These are phyloP conservation scores for Nitzschia palea DNA, from an alignment of 108 stramenopile species.

Conservation along the genomic window DNA sequence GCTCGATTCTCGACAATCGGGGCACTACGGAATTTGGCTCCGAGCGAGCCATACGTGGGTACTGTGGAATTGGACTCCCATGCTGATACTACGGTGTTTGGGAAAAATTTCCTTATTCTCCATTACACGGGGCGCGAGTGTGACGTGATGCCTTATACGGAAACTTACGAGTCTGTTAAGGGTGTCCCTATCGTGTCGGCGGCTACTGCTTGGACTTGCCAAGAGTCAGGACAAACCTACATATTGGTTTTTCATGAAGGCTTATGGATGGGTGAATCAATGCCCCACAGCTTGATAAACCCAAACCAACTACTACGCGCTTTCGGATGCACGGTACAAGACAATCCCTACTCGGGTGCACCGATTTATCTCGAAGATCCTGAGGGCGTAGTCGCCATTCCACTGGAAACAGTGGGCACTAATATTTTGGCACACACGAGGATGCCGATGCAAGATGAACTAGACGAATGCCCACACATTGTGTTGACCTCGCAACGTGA, in stretches of 20 bases:
- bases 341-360: not conserved
- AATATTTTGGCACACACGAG: not conserved
- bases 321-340: not conserved
- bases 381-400: not conserved
- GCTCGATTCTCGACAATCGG: too few relatives aligned
- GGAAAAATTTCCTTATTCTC: not conserved
- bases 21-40: too few relatives aligned
- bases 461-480: too few relatives aligned
- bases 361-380: not conserved
- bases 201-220: not conserved
- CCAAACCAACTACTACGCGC: constrained; percentile 17
- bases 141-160: not conserved
- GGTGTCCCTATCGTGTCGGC: not conserved
- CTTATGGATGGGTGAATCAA: not conserved
- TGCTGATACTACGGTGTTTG: not conserved
- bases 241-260: not conserved
- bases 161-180: not conserved
- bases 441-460: too few relatives aligned
- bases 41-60: too few relatives aligned
- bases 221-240: not conserved
- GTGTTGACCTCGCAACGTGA: too few relatives aligned
- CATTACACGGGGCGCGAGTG: not conserved
- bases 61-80: not conserved
- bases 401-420: not conserved
- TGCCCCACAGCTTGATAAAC: not conserved